phyloP scores from a whole-genome alignment of 1,284 basidiomycete genomes.

The Volvariella surrecta region DNA sequence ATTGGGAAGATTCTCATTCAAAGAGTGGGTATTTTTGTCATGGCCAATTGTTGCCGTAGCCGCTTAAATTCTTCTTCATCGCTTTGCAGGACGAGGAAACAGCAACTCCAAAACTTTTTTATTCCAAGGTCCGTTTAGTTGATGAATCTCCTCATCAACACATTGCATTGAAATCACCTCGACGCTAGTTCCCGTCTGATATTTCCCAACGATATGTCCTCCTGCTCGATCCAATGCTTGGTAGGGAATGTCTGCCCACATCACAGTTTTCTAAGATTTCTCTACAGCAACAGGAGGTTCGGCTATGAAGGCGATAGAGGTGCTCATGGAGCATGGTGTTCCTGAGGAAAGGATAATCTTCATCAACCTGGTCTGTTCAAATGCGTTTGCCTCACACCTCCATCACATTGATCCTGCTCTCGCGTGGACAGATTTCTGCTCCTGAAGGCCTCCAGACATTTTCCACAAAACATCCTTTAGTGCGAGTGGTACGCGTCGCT shows the following conservation, averaged over 20 bases:
- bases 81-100: constrained; percentile 81
- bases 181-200: constrained; percentile 80
- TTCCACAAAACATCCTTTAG: constrained; percentile 69
- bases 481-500: constrained; percentile 83
- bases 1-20: constrained; percentile 95
- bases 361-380: constrained; percentile 76
- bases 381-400: constrained; percentile 1
- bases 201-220: constrained; percentile 89
- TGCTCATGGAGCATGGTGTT: constrained; percentile 86
- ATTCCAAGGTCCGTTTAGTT: constrained; percentile 62
- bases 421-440: constrained; percentile 61
- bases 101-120: constrained; percentile 82
- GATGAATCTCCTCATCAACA: constrained; percentile 12
- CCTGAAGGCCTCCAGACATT: constrained; percentile 89
- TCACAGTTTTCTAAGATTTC: not conserved
- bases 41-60: no score
- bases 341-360: constrained; percentile 90
- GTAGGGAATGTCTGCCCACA: constrained; percentile 34
- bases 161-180: not conserved
- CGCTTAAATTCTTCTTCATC: not conserved
- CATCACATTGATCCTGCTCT: not conserved
- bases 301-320: constrained; percentile 95
- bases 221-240: constrained; percentile 96
- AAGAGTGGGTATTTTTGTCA: constrained; percentile 50
- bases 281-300: constrained; percentile 88